Conservation (phyloP, 2,329 filamentous ascomycete species). For the Nectriaceae sp. region DNA sequence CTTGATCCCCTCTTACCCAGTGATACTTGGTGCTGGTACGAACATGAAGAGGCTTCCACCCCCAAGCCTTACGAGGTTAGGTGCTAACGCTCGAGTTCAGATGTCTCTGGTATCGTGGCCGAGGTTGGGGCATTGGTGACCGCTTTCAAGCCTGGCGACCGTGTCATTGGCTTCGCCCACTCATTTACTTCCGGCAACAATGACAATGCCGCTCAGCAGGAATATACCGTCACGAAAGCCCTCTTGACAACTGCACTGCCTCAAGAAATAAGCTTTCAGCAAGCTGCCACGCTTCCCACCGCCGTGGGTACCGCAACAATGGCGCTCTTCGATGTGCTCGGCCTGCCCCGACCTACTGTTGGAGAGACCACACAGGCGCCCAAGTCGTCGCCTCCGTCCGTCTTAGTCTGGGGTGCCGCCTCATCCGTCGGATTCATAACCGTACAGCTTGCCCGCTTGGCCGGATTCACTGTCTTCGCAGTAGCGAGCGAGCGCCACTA, state of each 20-base stretch:
- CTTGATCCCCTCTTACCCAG: neutral
- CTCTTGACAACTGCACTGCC: neutral
- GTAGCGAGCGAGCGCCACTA: neutral
- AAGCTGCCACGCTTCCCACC: conserved; percentile 1
- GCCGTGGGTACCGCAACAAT: conserved; percentile 1
- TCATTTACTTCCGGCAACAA: conserved; percentile 4
- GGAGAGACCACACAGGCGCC: neutral
- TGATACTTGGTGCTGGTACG: conserved; percentile 2
- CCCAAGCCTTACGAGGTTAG: no score
- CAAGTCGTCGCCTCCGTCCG: neutral
- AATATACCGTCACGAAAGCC: neutral
- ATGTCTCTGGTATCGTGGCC: conserved; percentile 1
- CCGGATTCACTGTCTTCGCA: conserved; percentile 3
- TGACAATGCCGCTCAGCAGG: conserved; percentile 2
- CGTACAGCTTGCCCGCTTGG: conserved; percentile 1
- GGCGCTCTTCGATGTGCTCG: conserved; percentile 4
- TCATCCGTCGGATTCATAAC: neutral
- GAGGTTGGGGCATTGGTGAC: neutral
- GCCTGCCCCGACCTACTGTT: neutral
- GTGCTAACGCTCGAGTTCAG: neutral
- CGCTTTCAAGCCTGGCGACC: conserved; percentile 1
- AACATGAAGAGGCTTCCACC: neutral
- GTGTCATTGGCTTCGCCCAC: conserved; percentile 1
- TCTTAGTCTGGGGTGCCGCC: conserved; percentile 2
- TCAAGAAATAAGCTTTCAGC: neutral